Percentiles rank a stretch among this genome's conserved stretches.
Conservation (phyloP, 2,329 filamentous ascomycete genomes). For the Colletotrichum coccodes region DNA sequence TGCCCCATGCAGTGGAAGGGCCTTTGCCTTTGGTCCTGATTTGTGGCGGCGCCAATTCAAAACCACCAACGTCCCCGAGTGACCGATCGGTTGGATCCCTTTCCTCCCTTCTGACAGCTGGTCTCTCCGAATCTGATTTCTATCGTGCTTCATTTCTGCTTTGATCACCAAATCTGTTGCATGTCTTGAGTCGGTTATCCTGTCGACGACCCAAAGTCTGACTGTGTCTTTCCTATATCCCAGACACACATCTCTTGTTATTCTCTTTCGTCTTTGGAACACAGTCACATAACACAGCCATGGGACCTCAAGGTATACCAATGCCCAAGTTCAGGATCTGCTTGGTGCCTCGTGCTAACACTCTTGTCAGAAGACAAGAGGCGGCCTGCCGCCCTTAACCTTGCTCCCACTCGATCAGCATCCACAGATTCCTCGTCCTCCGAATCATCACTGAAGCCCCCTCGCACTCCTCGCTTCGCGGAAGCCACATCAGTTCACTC, state of each 20-base stretch:
- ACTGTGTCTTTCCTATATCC: conserved; percentile 35
- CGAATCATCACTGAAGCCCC: conserved; percentile 69
- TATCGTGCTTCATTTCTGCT: conserved; percentile 49
- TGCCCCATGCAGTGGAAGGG: conserved; percentile 46
- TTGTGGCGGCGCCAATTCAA: conserved; percentile 57
- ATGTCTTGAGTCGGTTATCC: conserved; percentile 35
- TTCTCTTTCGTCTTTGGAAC: conserved; percentile 30
- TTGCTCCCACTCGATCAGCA: conserved; percentile 59
- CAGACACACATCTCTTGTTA: conserved; percentile 2
- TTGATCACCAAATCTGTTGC: conserved; percentile 39
- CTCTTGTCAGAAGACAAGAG: conserved; percentile 61
- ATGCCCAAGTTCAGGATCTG: conserved; percentile 36
- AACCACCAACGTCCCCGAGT: conserved; percentile 58
- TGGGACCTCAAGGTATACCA: conserved; percentile 54
- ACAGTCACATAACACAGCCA: conserved; percentile 36
- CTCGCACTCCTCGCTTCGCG: conserved; percentile 81
- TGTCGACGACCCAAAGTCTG: neutral
- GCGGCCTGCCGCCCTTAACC: conserved; percentile 66
- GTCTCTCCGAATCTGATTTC: conserved; percentile 57
- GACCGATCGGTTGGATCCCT: conserved; percentile 44
- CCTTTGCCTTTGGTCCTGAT: conserved; percentile 14
- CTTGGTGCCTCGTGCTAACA: conserved; percentile 37
- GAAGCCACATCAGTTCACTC: conserved; percentile 85
- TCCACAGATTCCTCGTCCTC: conserved; percentile 63
- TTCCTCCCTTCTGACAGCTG: conserved; percentile 64